These are phyloP conservation scores for Bremia lactucae DNA, from an alignment of 352 stramenopile genomes.

Conservation along the genomic window DNA sequence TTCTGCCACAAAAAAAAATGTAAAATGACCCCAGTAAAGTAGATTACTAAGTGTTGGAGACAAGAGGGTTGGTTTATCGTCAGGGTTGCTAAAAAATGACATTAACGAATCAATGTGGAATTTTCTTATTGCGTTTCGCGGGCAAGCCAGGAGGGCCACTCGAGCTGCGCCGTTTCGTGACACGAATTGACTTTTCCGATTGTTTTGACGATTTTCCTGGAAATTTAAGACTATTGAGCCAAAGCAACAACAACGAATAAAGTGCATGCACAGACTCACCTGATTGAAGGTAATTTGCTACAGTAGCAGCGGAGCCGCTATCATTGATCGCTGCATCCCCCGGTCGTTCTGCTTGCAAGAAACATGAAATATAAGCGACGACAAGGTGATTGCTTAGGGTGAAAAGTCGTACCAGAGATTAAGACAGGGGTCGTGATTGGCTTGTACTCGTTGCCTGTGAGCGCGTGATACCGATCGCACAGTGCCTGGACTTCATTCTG, in stretches of 20 bases:
- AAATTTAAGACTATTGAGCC: neutral
- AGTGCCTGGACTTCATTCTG: slow-evolving; percentile 37
- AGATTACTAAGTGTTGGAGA: slow-evolving; percentile 18
- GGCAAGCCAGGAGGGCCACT: slow-evolving; percentile 20
- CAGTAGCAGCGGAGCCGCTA: slow-evolving; percentile 1
- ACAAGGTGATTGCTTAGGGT: neutral
- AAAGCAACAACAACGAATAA: neutral
- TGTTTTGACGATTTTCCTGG: slow-evolving; percentile 44
- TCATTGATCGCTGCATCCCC: slow-evolving; percentile 15
- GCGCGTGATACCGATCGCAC: slow-evolving; percentile 38
- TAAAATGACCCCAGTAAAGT: slow-evolving; percentile 9
- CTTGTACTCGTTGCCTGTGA: slow-evolving; percentile 45
- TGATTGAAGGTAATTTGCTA: slow-evolving; percentile 11
- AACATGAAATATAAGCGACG: neutral
- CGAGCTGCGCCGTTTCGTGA: slow-evolving; percentile 32
- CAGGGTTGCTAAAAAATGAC: neutral
- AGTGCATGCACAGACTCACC: slow-evolving; percentile 15
- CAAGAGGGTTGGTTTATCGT: neutral
- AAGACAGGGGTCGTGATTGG: slow-evolving; percentile 28
- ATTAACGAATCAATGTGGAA: slow-evolving; percentile 11
- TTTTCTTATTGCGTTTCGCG: slow-evolving; percentile 55
- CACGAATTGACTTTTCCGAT: slow-evolving; percentile 38
- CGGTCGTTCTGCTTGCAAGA: slow-evolving; percentile 18
- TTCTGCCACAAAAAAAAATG: too few relatives aligned
- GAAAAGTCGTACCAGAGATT: slow-evolving; percentile 18